Evolutionary conservation across 768 basidiomycete genomes (phyloP), one percentile per base, ranked within the genome.

Genomic region (Inosperma sp.): DNA sequence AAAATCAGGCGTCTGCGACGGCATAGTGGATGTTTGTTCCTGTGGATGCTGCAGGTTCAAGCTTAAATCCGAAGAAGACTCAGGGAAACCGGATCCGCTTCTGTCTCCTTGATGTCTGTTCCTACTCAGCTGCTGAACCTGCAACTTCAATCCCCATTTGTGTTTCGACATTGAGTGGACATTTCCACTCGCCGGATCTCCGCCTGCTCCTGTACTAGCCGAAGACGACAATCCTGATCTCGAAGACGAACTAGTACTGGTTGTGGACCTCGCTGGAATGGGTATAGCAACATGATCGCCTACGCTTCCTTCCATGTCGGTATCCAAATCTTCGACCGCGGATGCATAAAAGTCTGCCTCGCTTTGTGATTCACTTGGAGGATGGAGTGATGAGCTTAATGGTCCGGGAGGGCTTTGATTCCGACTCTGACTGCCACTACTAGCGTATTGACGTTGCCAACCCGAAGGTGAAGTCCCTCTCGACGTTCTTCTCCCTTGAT

Each of bases 121-220:
- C n/a, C 0, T 14, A 21, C 56, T 54, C 35, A 54, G 57, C 22
- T 49, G 55, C 36, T 56, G 56, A 35, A 58, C 51, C 40, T 59
- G 59, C 23, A 59, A 56, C 34, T 59, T 60, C 31, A 62, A 53
- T 17, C 51, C 55, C 62, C 62, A 63, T 16, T 55, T 50, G 13
- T 53, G 34, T 47, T 63, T 63, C 33, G 58, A 53, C 54, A 61
- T 63, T 21, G 49, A 25, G 16, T 21, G 31, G 9, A 9, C 22
- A n/a, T 6, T 9, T 7, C 35, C 48, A 7, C 9, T 33, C 21
- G 10, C n/a, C n/a, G n/a, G n/a, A n/a, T n/a, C n/a, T n/a, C n/a
- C 47, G 4, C 47, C 35, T 26, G 34, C 14, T 17, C 27, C 39
- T 39, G 9, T 5, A 16, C 23, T 48, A 5, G 34, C 34, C 13